Evolutionary conservation across 2,329 filamentous ascomycete genomes (phyloP).

Genomic region (Cryphonectria carpinicola): DNA sequence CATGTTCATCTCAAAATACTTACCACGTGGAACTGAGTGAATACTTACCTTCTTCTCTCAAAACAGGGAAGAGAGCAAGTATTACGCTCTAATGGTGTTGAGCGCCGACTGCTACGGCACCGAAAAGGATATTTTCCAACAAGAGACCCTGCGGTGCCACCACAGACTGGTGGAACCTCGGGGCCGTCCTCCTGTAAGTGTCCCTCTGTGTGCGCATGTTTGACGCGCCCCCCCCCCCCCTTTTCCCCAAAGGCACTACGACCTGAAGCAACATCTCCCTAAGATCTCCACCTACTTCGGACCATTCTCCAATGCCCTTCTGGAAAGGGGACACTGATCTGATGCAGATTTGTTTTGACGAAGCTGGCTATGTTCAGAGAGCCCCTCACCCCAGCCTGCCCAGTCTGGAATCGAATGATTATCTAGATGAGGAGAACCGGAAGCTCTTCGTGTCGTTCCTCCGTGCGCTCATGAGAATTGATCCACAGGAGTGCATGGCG

Average conservation of each 20-base stretch:
- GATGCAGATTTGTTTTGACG: slow-evolving; percentile 8
- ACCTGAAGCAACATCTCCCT: slow-evolving; percentile 7
- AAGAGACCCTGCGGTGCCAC: slow-evolving; percentile 9
- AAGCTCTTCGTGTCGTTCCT: background rate
- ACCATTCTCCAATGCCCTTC: slow-evolving; percentile 4
- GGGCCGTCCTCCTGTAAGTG: slow-evolving; percentile 30
- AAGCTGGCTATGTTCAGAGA: slow-evolving; percentile 6
- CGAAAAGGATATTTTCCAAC: slow-evolving; percentile 6
- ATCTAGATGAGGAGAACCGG: background rate
- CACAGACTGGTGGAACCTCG: slow-evolving; percentile 34
- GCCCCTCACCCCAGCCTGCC: background rate
- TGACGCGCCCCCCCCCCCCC: background rate
- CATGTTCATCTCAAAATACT: background rate
- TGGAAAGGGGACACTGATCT: slow-evolving; percentile 7
- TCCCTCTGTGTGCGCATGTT: slow-evolving; percentile 9
- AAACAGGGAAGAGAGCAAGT: background rate
- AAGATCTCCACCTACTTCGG: slow-evolving; percentile 15
- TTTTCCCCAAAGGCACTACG: background rate
- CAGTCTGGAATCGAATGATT: slow-evolving; percentile 3
- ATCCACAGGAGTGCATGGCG: background rate
- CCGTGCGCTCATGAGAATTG: background rate
- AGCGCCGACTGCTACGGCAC: slow-evolving; percentile 13
- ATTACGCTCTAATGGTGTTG: slow-evolving; percentile 11
- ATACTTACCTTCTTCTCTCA: background rate
- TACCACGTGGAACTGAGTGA: background rate